Base-by-base conservation (phyloP, 78 protist species). In the Bodo saltans region DNA sequence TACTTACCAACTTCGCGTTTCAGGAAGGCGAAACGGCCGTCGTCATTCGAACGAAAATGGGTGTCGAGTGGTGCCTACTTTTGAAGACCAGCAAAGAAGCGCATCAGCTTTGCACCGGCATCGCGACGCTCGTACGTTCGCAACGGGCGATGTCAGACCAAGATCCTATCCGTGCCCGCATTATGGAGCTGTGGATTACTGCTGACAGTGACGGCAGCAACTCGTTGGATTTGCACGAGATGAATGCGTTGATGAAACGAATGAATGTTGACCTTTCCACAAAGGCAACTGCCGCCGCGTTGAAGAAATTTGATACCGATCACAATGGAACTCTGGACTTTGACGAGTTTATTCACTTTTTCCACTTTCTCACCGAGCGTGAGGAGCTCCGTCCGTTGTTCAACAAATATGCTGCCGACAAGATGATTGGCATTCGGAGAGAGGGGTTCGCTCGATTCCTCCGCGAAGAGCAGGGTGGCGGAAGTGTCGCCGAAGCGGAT, bases 231-330 rank as follows among this genome's bases (percentile, higher is more conserved):
- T n/a, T n/a, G n/a, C n/a, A 8, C 25, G 79, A 74, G 38, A 42
- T 74, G 52, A 74, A 29, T 27, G 79, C 21, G 29, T 42, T 74
- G 52, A 8, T 74, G 79, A 23, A 74, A 8, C 23, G 29, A 23
- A 33, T 74, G 67, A 74, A 74, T 42, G 79, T 74, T 25, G 60
- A 23, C 11, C 67, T 74, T 8, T 35, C 23, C 67, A 27, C 25
- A 8, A 32, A 27, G 21, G 79, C 70, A 8, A 11, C 35, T 33
- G 35, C 25, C 11, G 79, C 27, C 35, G 21, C 21, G 67, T 74
- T 74, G 35, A 30, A 27, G 67, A 27, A 74, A 23, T 33, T 42
- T 30, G 79, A 74, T 42, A 74, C 23, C 25, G 79, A 74, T 42
- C 34, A 25, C 52, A n/a, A 29, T 30, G 35, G 29, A 26, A 8